Evolutionary conservation across 106 monocot species (phyloP), one percentile per base, ranked within the genome.

Genomic region (Allium fistulosum): DNA sequence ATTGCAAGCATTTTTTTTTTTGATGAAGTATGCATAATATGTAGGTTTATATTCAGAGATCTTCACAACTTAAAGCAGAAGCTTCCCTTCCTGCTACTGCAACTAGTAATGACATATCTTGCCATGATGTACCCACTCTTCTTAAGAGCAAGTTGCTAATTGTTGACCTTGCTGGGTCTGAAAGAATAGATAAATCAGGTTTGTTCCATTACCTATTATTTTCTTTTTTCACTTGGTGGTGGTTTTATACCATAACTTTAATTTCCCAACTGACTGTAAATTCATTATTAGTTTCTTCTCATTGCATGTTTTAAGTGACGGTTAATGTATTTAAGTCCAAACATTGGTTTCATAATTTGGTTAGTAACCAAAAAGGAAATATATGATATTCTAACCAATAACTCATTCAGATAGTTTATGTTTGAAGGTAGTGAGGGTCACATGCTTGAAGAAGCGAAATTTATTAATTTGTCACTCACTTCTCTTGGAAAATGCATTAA

Each of bases 121-220:
- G 77, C 71, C 70, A 22, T 28, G 52, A 76, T 52, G 8, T 69
- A 27, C 83, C 83, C 16, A 51, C 71, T 57, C 27, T 90, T 52
- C 65, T 81, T 10, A 91, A 79, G 66, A 87, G 90, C 79, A 91
- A 91, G 68, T 77, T 91, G 67, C 67, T 91, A 14, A 81, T 91
- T 74, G 90, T 91, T 61, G 90, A 91, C 61, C 90, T 91, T 76
- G 90, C 90, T 57, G 90, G 90, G 71, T 91, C 90, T 18, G 90
- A 91, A 81, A 78, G 90, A 66, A 84, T 91, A 46, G 78, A 87
- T 50, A 91, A 91, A 68, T 91, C 90, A 56, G 90, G 90, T 87
- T 47, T 63, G 52, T 48, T 28, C 64, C 14, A 1, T n/a, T 22
- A 26, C 58, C 53, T 53, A 63, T 7, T 46, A 51, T 45, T 57